phyloP scores from a whole-genome alignment of 164 flowering plant genomes.

The Sextonia rubra region DNA sequence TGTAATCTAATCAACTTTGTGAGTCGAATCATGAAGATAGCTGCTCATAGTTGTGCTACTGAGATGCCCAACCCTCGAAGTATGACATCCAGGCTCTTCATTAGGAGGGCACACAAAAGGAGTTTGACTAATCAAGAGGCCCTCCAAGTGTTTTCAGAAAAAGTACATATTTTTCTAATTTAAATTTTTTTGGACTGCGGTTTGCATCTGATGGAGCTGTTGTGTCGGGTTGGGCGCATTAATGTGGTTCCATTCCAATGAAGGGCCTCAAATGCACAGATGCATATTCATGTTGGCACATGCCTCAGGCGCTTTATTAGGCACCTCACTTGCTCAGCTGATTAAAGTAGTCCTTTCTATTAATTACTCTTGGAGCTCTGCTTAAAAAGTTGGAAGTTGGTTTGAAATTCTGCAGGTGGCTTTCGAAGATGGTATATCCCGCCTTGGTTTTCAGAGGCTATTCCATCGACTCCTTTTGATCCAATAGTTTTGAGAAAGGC shows the following conservation, averaged over 20 bases:
- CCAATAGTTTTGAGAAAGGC: slow-evolving; percentile 70
- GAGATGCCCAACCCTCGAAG: background rate
- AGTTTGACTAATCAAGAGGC: too few relatives aligned
- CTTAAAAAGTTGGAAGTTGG: background rate
- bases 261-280: background rate
- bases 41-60: background rate
- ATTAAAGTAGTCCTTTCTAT: too few relatives aligned
- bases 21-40: background rate
- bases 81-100: background rate
- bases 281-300: too few relatives aligned
- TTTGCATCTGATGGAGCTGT: background rate
- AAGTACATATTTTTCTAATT: background rate
- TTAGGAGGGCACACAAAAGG: background rate
- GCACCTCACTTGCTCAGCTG: background rate
- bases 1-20: background rate
- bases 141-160: background rate
- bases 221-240: too few relatives aligned
- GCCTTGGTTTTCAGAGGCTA: slow-evolving; percentile 66
- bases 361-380: background rate
- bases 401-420: slow-evolving; percentile 29
- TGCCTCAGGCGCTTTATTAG: too few relatives aligned
- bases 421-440: slow-evolving; percentile 83
- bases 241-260: background rate
- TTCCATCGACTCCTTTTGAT: slow-evolving; percentile 88
- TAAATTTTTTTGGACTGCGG: background rate